These are phyloP conservation scores for Coffea humblotiana DNA, from an alignment of 305 asterid genomes.

Conservation along the genomic window DNA sequence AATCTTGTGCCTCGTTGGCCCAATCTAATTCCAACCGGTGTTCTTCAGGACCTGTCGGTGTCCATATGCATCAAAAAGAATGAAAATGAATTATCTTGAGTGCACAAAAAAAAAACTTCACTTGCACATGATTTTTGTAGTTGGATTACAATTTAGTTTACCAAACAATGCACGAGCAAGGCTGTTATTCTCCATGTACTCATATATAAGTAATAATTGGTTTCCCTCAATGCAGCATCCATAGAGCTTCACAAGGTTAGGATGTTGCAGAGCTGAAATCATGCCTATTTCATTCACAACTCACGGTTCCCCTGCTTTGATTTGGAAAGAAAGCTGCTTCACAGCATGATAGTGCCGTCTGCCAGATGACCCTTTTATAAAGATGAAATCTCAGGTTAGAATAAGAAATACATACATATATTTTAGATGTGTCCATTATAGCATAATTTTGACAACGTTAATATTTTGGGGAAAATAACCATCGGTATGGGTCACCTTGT, in stretches of 20 bases:
- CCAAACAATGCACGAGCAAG: conserved; percentile 51
- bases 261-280: conserved; percentile 50
- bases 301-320: conserved; percentile 48
- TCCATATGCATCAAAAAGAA: no score
- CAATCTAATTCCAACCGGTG: conserved; percentile 41
- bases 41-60: conserved; percentile 31
- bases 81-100: background rate
- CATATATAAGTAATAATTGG: conserved; percentile 47
- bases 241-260: conserved; percentile 48
- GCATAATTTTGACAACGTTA: no score
- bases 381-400: background rate
- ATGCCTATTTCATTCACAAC: conserved; percentile 40
- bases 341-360: conserved; percentile 40
- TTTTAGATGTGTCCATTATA: background rate
- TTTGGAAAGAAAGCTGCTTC: conserved; percentile 41
- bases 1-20: conserved; percentile 47
- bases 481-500: conserved; percentile 22
- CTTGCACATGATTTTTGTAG: background rate
- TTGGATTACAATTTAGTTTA: no score
- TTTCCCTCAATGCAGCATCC: conserved; percentile 57
- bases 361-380: conserved; percentile 29
- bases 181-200: conserved; percentile 55
- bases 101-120: background rate
- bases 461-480: background rate
- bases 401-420: background rate